These are phyloP conservation scores for Sugiyamaella xylanicola DNA, from an alignment of 1,139 yeast genomes.

Conservation along the genomic window DNA sequence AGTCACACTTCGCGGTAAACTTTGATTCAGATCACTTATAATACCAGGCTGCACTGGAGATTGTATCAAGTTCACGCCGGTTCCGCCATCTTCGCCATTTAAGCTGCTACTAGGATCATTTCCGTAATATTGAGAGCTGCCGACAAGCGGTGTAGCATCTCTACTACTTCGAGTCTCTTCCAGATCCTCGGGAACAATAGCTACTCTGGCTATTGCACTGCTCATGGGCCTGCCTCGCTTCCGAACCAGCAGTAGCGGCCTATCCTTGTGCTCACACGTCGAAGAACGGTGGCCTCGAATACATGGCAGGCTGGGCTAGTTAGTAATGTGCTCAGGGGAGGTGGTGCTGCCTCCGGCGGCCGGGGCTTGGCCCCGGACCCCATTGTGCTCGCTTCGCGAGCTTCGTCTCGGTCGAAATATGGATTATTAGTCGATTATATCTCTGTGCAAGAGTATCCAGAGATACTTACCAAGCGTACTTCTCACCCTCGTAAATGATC, in stretches of 20 bases:
- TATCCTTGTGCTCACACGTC: slow-evolving; percentile 74
- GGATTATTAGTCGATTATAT: no score
- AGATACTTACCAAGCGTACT: slow-evolving; percentile 69
- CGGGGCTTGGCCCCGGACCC: not conserved
- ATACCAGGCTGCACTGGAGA: no score
- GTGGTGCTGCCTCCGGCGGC: not conserved
- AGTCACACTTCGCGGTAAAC: not conserved
- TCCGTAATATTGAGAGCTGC: not conserved
- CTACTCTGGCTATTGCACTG: slow-evolving; percentile 32
- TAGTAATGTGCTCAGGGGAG: not conserved
- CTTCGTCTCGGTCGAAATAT: not conserved
- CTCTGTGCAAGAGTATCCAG: no score
- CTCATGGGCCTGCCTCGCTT: slow-evolving; percentile 75
- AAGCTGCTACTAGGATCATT: not conserved
- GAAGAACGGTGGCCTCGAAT: slow-evolving; percentile 92
- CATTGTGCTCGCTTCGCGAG: not conserved
- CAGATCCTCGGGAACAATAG: slow-evolving; percentile 34
- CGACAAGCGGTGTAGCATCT: not conserved
- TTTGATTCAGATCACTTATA: no score
- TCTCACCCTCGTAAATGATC: slow-evolving; percentile 83
- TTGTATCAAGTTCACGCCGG: no score
- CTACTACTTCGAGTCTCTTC: not conserved
- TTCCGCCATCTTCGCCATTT: not conserved
- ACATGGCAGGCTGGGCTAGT: slow-evolving; percentile 48
- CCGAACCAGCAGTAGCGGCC: slow-evolving; percentile 84